phyloP scores from a whole-genome alignment of 345 rosid species.

The Bruguiera gymnorhiza region DNA sequence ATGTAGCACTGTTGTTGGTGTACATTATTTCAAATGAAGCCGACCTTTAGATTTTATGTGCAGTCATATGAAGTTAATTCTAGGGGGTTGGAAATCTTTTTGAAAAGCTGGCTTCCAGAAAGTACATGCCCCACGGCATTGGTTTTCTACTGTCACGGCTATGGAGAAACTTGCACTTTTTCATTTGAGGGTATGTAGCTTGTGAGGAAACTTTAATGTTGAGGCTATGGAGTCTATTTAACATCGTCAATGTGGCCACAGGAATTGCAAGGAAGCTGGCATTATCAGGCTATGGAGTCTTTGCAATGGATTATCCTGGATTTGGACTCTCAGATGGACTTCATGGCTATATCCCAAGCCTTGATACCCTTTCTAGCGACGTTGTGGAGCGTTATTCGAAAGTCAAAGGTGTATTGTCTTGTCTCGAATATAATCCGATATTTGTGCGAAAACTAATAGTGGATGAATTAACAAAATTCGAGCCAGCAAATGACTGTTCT shows the following conservation, averaged over 20 bases:
- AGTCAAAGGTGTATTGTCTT: conserved; percentile 55
- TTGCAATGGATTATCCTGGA: conserved; percentile 96
- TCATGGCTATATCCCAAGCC: conserved; percentile 79
- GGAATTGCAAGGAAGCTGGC: conserved; percentile 94
- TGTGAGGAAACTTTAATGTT: not conserved
- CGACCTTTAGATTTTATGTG: not conserved
- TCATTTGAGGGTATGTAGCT: conserved; percentile 18
- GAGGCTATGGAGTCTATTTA: not conserved
- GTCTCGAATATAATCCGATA: no score
- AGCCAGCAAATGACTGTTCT: no score
- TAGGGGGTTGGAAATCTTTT: conserved; percentile 24
- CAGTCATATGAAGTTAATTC: conserved; percentile 20
- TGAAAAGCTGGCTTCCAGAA: conserved; percentile 27
- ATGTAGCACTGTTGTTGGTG: no score
- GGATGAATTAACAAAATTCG: no score
- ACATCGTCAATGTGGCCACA: conserved; percentile 16
- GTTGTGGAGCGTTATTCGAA: conserved; percentile 78
- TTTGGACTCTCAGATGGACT: conserved; percentile 94
- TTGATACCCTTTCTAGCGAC: conserved; percentile 73
- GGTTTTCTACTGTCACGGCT: conserved; percentile 28
- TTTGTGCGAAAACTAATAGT: no score
- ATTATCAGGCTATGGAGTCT: conserved; percentile 72
- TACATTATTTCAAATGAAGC: no score
- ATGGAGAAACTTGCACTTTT: conserved; percentile 31
- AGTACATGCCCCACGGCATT: conserved; percentile 18